Percentiles rank a stretch among this genome's conserved stretches.
These are phyloP conservation scores for Colletotrichum horii DNA, from an alignment of 2,329 filamentous ascomycete genomes.

Conservation along the genomic window DNA sequence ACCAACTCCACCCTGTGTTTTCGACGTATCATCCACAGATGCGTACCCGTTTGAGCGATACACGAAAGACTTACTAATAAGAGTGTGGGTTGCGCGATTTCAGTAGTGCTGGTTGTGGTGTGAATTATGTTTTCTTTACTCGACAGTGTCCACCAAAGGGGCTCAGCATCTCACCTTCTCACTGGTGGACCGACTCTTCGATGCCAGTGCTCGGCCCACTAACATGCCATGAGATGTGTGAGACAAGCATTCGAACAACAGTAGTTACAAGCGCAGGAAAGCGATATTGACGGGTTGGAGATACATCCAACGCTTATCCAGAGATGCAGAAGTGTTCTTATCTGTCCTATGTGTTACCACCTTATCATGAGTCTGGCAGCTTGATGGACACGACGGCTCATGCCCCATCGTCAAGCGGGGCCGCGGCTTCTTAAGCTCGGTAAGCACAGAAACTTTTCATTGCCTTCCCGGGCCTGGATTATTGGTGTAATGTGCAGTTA, in stretches of 20 bases:
- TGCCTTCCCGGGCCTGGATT: neutral
- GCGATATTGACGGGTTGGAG: neutral
- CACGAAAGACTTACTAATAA: neutral
- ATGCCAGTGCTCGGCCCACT: neutral
- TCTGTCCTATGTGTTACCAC: neutral
- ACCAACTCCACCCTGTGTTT: neutral
- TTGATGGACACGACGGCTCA: neutral
- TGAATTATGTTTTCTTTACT: neutral
- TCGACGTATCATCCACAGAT: neutral
- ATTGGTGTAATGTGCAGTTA: neutral
- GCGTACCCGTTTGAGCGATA: neutral
- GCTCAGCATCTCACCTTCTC: neutral
- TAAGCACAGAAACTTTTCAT: neutral
- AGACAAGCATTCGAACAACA: neutral
- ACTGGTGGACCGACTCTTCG: neutral
- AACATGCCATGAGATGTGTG: neutral
- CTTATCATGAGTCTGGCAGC: neutral
- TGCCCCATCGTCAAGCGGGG: neutral
- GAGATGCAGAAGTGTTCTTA: neutral
- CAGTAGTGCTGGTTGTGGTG: neutral
- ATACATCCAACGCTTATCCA: neutral
- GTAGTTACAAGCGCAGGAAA: neutral
- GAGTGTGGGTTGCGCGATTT: neutral
- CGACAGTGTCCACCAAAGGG: neutral
- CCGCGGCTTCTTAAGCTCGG: neutral